phyloP scores from a whole-genome alignment of 305 asterid species.

The Fraxinus nigra region DNA sequence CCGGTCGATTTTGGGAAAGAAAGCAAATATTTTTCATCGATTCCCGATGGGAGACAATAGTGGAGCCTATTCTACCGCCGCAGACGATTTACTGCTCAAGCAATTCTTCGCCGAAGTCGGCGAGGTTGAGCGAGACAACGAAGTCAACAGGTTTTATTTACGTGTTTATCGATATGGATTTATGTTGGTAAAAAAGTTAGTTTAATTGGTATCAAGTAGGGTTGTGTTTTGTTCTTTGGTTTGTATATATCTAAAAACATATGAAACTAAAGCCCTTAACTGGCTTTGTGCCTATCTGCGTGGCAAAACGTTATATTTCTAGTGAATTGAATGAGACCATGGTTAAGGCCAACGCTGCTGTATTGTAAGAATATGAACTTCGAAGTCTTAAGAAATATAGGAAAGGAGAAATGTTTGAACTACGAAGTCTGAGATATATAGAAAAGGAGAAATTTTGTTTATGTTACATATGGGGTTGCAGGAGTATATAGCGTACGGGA shows the following conservation, averaged over 20 bases:
- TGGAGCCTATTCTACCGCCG: slow-evolving; percentile 35
- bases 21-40: not conserved
- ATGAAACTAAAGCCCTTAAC: not conserved
- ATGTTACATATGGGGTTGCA: not conserved
- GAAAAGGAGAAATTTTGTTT: not conserved
- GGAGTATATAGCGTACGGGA: not conserved
- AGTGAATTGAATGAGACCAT: not conserved
- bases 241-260: not conserved
- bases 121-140: slow-evolving; percentile 94
- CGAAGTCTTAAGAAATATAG: not conserved
- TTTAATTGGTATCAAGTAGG: slow-evolving; percentile 11
- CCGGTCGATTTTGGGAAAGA: not conserved
- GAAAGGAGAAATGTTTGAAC: not conserved
- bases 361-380: not conserved
- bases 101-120: slow-evolving; percentile 82
- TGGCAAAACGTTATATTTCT: not conserved
- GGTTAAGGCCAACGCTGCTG: not conserved
- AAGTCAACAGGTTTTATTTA: slow-evolving; percentile 60
- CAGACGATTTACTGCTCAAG: slow-evolving; percentile 68
- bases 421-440: not conserved
- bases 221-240: not conserved
- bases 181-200: not conserved
- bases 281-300: too few species aligned
- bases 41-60: slow-evolving; percentile 60
- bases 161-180: slow-evolving; percentile 11